These are phyloP conservation scores for Sextonia rubra DNA, from an alignment of 164 flowering plant species.

Conservation along the genomic window DNA sequence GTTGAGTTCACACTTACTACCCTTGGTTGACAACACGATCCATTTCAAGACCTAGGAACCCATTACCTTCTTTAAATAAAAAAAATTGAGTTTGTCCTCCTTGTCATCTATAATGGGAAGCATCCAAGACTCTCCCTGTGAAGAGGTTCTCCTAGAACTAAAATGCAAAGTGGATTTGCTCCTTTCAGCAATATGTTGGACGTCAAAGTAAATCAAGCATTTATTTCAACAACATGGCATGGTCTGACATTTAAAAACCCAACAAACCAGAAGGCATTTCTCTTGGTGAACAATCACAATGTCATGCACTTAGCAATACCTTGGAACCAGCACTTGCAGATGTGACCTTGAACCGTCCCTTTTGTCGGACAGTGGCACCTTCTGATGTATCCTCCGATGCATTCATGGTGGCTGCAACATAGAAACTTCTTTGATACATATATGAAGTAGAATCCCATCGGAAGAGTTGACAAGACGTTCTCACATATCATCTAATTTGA, in stretches of 20 bases:
- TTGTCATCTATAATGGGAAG: too few species aligned
- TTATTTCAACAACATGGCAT: neutral
- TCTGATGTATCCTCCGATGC: conserved; percentile 69
- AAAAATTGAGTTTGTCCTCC: too few species aligned
- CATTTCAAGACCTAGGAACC: too few species aligned
- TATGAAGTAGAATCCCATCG: neutral
- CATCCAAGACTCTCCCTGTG: neutral
- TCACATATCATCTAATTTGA: neutral
- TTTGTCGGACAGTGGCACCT: conserved; percentile 64
- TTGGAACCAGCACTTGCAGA: conserved; percentile 64
- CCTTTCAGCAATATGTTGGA: neutral
- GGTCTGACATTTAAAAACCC: neutral
- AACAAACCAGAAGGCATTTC: neutral
- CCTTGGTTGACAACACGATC: too few species aligned
- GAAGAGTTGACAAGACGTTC: neutral
- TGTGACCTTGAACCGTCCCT: conserved; percentile 89
- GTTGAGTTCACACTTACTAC: too few species aligned
- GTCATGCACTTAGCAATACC: conserved; percentile 30
- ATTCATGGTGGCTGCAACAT: conserved; percentile 8
- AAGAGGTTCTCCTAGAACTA: neutral
- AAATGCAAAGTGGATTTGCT: neutral
- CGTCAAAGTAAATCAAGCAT: neutral
- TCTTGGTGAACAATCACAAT: neutral
- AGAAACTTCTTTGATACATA: neutral
- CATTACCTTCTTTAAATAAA: too few species aligned